Percentiles rank a stretch among this genome's conserved stretches.
Conservation (phyloP, 1,284 basidiomycete species). For the Marasmius tenuissimus region DNA sequence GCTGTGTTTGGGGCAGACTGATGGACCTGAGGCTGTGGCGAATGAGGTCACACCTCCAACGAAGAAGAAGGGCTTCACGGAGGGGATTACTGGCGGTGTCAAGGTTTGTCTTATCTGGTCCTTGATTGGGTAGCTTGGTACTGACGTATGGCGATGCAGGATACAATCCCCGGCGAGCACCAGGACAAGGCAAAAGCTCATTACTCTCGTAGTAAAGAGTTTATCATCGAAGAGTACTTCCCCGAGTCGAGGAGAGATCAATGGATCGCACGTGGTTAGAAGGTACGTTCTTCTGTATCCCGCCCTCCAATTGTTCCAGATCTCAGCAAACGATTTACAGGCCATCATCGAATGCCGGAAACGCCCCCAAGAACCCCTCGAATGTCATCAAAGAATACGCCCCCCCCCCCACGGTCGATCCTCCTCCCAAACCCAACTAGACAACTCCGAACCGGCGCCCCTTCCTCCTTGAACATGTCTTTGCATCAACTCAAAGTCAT, state of each 20-base stretch:
- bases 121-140: constrained; percentile 22
- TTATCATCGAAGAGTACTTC: constrained; percentile 81
- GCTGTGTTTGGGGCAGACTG: no score
- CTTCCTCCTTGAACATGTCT: constrained; percentile 48
- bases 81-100: constrained; percentile 39
- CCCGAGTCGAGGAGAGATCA: constrained; percentile 84
- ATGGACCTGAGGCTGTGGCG: not conserved
- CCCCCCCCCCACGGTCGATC: constrained; percentile 56
- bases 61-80: constrained; percentile 54
- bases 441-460: constrained; percentile 8
- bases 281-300: constrained; percentile 37
- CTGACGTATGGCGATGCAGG: not conserved
- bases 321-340: no score
- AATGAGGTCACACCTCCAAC: not conserved
- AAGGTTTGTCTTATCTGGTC: constrained; percentile 1
- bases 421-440: constrained; percentile 39
- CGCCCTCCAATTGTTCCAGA: constrained; percentile 11
- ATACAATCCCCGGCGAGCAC: constrained; percentile 54
- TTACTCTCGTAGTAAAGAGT: constrained; percentile 56
- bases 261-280: constrained; percentile 80
- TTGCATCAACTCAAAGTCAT: constrained; percentile 73
- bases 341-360: constrained; percentile 92
- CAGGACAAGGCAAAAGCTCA: constrained; percentile 56
- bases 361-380: constrained; percentile 80
- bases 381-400: constrained; percentile 82